Conservation (phyloP, 2,329 filamentous ascomycete species). For the Myotisia sp. region DNA sequence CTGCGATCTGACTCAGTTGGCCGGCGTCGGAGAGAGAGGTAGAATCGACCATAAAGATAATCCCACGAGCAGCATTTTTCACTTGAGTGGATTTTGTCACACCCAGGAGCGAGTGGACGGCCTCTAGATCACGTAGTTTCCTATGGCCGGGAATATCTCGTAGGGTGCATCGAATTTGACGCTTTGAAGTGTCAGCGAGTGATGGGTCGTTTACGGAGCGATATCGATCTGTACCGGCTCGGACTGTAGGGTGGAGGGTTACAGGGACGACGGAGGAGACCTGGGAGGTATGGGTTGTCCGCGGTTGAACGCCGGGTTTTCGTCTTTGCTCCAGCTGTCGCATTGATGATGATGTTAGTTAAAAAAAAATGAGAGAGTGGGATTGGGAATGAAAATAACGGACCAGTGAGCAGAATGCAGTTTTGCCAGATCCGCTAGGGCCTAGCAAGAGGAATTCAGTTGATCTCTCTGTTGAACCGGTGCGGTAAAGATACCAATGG, state of each 20-base stretch:
- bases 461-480: conserved; percentile 46
- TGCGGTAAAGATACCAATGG: conserved; percentile 57
- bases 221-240: conserved; percentile 46
- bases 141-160: conserved; percentile 85
- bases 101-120: conserved; percentile 26
- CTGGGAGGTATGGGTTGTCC: conserved; percentile 49
- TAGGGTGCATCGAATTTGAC: conserved; percentile 26
- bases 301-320: conserved; percentile 27
- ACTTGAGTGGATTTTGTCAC: conserved; percentile 24
- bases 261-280: conserved; percentile 43
- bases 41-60: conserved; percentile 84
- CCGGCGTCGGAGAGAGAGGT: conserved; percentile 41
- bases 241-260: conserved; percentile 39
- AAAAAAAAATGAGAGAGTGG: not conserved
- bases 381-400: conserved; percentile 10
- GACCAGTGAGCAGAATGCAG: conserved; percentile 67
- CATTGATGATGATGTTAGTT: conserved; percentile 1
- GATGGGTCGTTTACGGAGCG: conserved; percentile 52
- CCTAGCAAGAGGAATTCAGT: conserved; percentile 69
- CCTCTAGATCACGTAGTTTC: conserved; percentile 59
- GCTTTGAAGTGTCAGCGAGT: conserved; percentile 39
- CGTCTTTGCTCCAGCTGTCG: conserved; percentile 29
- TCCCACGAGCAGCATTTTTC: conserved; percentile 36
- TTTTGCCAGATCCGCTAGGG: conserved; percentile 74
- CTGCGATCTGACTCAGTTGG: conserved; percentile 55